These are phyloP conservation scores for Entomortierella parvispora DNA, from an alignment of 192 early-diverging fungal genomes.

Conservation along the genomic window DNA sequence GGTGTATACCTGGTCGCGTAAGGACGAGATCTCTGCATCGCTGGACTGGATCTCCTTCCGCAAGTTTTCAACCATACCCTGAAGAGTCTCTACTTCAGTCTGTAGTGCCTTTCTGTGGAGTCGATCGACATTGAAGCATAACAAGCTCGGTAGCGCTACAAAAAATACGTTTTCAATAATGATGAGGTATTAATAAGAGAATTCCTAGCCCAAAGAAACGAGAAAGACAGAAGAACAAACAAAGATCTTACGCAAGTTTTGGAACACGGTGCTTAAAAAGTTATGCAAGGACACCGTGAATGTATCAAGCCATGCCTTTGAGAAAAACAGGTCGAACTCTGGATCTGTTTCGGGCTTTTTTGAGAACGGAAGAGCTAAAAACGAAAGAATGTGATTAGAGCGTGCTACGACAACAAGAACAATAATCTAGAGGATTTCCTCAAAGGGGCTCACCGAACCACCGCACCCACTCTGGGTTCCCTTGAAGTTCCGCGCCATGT, in stretches of 20 bases:
- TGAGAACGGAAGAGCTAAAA: conserved; percentile 65
- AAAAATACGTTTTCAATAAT: background rate
- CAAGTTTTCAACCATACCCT: conserved; percentile 48
- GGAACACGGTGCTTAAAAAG: conserved; percentile 70
- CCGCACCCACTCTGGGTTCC: conserved; percentile 65
- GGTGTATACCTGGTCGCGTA: conserved; percentile 37
- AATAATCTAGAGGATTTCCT: background rate
- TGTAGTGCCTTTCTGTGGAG: conserved; percentile 52
- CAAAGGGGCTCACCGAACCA: conserved; percentile 65
- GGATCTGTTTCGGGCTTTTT: conserved; percentile 65
- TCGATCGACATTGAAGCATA: conserved; percentile 66
- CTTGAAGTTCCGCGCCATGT: conserved; percentile 66
- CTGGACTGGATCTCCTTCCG: conserved; percentile 44
- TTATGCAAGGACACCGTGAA: conserved; percentile 70
- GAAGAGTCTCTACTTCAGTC: conserved; percentile 45
- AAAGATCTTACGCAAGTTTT: conserved; percentile 69
- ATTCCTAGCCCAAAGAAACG: too few species aligned
- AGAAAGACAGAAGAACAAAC: too few species aligned
- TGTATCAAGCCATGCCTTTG: conserved; percentile 70
- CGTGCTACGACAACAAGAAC: too few species aligned
- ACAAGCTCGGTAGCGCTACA: conserved; percentile 64
- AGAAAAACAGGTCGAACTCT: conserved; percentile 68
- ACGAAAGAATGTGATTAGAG: background rate
- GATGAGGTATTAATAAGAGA: too few species aligned
- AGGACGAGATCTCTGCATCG: conserved; percentile 50